phyloP scores from a whole-genome alignment of 352 stramenopile species.

The Halophytophthora polymorphica region DNA sequence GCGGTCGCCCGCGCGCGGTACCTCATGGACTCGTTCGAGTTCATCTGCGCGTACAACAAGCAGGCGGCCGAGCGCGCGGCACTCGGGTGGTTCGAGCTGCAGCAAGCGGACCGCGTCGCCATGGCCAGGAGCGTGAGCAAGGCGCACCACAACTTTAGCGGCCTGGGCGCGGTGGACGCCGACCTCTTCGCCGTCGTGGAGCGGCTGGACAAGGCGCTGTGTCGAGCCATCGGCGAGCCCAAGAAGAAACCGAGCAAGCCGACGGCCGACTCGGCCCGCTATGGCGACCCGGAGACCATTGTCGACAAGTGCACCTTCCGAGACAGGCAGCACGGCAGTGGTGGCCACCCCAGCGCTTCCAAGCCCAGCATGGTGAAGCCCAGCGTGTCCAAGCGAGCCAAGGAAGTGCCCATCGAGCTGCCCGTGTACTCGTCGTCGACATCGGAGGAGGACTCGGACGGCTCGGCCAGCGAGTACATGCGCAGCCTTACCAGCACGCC shows the following conservation, averaged over 20 bases:
- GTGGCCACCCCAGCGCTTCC: too few relatives aligned
- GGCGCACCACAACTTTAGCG: constrained; percentile 34
- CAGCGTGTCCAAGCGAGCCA: not conserved
- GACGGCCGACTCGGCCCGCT: constrained; percentile 28
- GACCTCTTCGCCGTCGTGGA: constrained; percentile 34
- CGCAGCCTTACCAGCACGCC: not conserved
- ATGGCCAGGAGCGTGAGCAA: constrained; percentile 31
- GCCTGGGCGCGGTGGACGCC: constrained; percentile 27
- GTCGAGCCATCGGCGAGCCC: constrained; percentile 20
- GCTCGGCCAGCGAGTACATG: constrained; percentile 17
- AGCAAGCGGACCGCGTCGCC: constrained; percentile 11
- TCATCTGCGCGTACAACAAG: constrained; percentile 40
- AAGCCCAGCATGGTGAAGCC: too few relatives aligned
- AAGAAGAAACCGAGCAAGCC: constrained; percentile 43
- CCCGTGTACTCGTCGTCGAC: constrained; percentile 9
- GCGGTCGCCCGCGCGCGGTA: constrained; percentile 27
- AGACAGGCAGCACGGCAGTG: constrained; percentile 8
- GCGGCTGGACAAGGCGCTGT: constrained; percentile 26
- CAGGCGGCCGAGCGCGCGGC: constrained; percentile 22
- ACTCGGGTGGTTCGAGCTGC: constrained; percentile 33
- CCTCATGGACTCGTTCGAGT: constrained; percentile 43
- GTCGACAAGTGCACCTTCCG: constrained; percentile 23
- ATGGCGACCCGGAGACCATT: constrained; percentile 35
- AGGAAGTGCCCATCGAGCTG: constrained; percentile 3
- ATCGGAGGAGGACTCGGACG: constrained; percentile 18